Evolutionary conservation across 805 yeast species (phyloP).

Genomic region (Cyberlindnera xishuangbannaensis): DNA sequence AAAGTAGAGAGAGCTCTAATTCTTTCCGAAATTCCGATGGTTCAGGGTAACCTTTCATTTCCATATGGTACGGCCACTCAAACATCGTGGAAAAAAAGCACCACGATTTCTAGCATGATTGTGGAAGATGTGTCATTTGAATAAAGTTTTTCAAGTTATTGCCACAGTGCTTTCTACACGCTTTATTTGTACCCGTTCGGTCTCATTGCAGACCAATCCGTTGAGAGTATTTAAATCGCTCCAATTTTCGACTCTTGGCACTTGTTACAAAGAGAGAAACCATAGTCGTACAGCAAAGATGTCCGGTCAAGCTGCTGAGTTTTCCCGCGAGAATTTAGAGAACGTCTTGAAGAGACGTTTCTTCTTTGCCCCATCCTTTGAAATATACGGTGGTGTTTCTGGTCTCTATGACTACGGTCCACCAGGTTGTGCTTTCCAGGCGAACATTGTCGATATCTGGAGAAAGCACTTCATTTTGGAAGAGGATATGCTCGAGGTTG

Average conservation of each 20-base stretch:
- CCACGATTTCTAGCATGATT: too few relatives aligned
- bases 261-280: too few relatives aligned
- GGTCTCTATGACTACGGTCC: slow-evolving; percentile 99
- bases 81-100: too few relatives aligned
- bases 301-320: slow-evolving; percentile 30
- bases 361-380: slow-evolving; percentile 96
- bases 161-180: too few relatives aligned
- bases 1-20: too few relatives aligned
- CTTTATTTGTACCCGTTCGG: neutral
- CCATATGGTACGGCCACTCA: too few relatives aligned
- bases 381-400: slow-evolving; percentile 96
- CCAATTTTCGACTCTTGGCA: neutral
- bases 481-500: slow-evolving; percentile 98
- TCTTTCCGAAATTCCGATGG: too few relatives aligned
- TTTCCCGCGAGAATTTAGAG: slow-evolving; percentile 85
- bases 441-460: slow-evolving; percentile 92
- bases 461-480: slow-evolving; percentile 95
- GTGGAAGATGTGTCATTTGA: too few relatives aligned
- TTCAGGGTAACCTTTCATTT: too few relatives aligned
- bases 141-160: too few relatives aligned
- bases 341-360: slow-evolving; percentile 90
- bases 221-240: neutral
- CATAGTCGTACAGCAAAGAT: slow-evolving; percentile 8
- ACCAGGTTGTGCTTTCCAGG: slow-evolving; percentile 98
- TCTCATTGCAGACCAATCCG: neutral